phyloP scores from a whole-genome alignment of 116 monocot genomes.

The Phalaenopsis hybrid region DNA sequence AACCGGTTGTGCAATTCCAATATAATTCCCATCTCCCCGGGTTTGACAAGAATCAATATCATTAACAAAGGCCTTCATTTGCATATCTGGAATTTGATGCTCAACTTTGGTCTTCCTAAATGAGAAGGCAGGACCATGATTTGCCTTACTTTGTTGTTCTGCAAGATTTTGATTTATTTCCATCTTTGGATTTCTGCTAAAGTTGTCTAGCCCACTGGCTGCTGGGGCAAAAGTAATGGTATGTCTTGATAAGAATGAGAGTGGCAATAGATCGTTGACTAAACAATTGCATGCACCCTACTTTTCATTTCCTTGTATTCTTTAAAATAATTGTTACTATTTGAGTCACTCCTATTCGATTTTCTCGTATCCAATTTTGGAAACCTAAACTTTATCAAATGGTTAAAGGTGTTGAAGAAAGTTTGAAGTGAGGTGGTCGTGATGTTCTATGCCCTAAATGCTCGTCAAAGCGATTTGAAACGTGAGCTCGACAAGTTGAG shows the following conservation, averaged over 20 bases:
- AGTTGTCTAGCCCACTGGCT: slow-evolving; percentile 24
- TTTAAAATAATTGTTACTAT: too few relatives aligned
- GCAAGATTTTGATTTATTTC: slow-evolving; percentile 19
- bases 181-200: slow-evolving; percentile 34
- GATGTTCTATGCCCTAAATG: too few relatives aligned
- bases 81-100: slow-evolving; percentile 44
- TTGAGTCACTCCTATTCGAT: too few relatives aligned
- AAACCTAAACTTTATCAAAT: too few relatives aligned
- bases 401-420: too few relatives aligned
- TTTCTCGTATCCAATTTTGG: too few relatives aligned
- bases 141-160: slow-evolving; percentile 28
- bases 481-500: too few relatives aligned
- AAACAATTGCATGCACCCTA: too few relatives aligned
- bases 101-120: slow-evolving; percentile 37
- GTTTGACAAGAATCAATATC: slow-evolving; percentile 30
- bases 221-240: slow-evolving; percentile 68
- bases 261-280: too few relatives aligned
- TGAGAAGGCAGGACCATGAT: slow-evolving; percentile 25
- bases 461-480: too few relatives aligned
- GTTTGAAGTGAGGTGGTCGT: too few relatives aligned
- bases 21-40: slow-evolving; percentile 22
- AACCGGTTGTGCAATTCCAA: slow-evolving; percentile 19
- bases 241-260: slow-evolving; percentile 53
- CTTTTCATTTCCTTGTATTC: too few relatives aligned
- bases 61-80: slow-evolving; percentile 76